Conservation (phyloP, 2,329 filamentous ascomycete species). For the Fusarium duplospermum region DNA sequence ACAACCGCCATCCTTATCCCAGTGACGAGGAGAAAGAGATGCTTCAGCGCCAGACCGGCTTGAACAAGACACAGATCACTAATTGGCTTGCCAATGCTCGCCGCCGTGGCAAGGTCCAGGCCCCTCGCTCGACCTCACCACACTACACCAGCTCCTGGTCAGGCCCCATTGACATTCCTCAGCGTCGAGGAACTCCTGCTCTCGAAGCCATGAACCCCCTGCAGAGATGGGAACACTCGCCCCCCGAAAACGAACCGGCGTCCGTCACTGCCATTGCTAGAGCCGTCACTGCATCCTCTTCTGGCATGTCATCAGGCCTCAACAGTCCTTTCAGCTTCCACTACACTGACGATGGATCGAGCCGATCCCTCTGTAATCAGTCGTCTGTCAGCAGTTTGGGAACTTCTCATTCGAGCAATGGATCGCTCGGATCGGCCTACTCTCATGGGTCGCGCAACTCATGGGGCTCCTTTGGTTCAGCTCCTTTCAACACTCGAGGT, state of each 20-base stretch:
- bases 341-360: slow-evolving; percentile 71
- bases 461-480: slow-evolving; percentile 62
- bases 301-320: slow-evolving; percentile 64
- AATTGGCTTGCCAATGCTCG: slow-evolving; percentile 95
- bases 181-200: slow-evolving; percentile 66
- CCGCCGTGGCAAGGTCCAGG: slow-evolving; percentile 80
- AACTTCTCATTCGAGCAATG: slow-evolving; percentile 70
- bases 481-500: slow-evolving; percentile 56
- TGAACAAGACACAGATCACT: slow-evolving; percentile 85
- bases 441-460: slow-evolving; percentile 70
- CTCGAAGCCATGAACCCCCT: slow-evolving; percentile 66
- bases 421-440: slow-evolving; percentile 69
- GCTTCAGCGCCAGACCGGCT: slow-evolving; percentile 80
- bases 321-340: slow-evolving; percentile 68
- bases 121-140: slow-evolving; percentile 76
- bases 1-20: slow-evolving; percentile 87
- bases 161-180: slow-evolving; percentile 79
- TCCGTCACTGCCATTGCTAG: slow-evolving; percentile 69
- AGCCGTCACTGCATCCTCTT: slow-evolving; percentile 66
- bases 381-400: slow-evolving; percentile 71
- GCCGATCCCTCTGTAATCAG: slow-evolving; percentile 66
- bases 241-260: slow-evolving; percentile 70
- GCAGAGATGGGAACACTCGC: slow-evolving; percentile 70
- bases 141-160: slow-evolving; percentile 69
- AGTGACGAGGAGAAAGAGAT: slow-evolving; percentile 87